Evolutionary conservation across 139 green algal genomes (phyloP), one percentile per base, ranked within the genome.

Genomic region (Deuterostichococcus epilithicus): DNA sequence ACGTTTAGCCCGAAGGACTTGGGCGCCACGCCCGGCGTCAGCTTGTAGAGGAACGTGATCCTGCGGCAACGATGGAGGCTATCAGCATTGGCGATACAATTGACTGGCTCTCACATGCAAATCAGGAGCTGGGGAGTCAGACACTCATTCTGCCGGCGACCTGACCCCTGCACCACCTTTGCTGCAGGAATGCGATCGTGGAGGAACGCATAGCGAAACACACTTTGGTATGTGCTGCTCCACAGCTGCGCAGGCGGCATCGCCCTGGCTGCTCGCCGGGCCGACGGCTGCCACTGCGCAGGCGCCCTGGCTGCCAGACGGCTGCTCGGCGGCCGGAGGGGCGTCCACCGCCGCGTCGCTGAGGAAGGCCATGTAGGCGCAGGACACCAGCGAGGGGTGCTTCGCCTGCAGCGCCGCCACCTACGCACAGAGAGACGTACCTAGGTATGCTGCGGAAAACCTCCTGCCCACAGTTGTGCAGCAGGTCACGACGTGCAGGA

Each of bases 11-110:
- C 94, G 78, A 95, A 98, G 74, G 76, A 90, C 45, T 83, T 80
- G 18, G 90, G 84, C 23, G 93, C 92, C 8, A 95, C 80, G 45
- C 90, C 90, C 33, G 80, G 73, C 23, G 75, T 74, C 66, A 97
- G 76, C 81, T 91, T 91, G 88, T 97, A 98, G 78, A 97, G 80
- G 68, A 98, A 98, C 0, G 85, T 89, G 59, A 98, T 86, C 8
- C 44, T 73, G 52, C 18, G 20, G 3, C 18, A 63, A n/a, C n/a
- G n/a, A n/a, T n/a, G n/a, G n/a, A n/a, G n/a, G n/a, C n/a, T n/a
- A n/a, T n/a, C n/a, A n/a, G n/a, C n/a, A n/a, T n/a, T n/a, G n/a
- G n/a, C n/a, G n/a, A n/a, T n/a, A n/a, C n/a, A n/a, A n/a, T n/a
- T n/a, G n/a, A n/a, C n/a, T n/a, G n/a, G n/a, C n/a, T n/a, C n/a